Conservation (phyloP, 148 eudicot species). For the Fagopyrum esculentum region DNA sequence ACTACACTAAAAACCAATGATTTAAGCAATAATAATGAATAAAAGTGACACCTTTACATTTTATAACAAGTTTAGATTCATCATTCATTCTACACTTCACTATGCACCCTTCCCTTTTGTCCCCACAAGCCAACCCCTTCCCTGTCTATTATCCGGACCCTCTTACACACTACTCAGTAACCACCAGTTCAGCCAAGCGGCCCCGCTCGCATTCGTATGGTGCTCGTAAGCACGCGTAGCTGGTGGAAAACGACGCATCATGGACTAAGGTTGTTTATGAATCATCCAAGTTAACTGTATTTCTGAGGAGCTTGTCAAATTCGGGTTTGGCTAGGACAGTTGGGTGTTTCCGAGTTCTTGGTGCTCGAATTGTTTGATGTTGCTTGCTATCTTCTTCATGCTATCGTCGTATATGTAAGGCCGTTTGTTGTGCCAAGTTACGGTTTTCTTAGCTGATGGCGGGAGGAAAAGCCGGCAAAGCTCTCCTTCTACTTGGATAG, state of each 20-base stretch:
- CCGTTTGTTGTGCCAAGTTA: conserved; percentile 24
- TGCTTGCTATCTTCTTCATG: conserved; percentile 49
- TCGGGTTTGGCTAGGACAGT: conserved; percentile 1
- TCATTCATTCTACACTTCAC: conserved; percentile 3
- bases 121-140: not conserved
- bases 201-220: not conserved
- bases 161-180: not conserved
- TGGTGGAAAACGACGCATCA: not conserved
- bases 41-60: conserved; percentile 4
- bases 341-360: conserved; percentile 27
- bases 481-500: conserved; percentile 35
- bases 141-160: not conserved
- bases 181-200: not conserved
- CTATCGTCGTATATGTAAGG: conserved; percentile 44
- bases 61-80: not conserved
- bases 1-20: conserved; percentile 1
- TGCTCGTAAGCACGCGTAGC: not conserved
- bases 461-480: conserved; percentile 44
- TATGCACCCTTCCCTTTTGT: conserved; percentile 3
- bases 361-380: conserved; percentile 48
- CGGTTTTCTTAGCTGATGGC: conserved; percentile 27
- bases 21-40: not conserved
- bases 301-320: not conserved
- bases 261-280: not conserved
- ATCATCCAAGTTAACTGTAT: not conserved